phyloP scores from a whole-genome alignment of 257 asterid species.

The Solanum sparsipilum region DNA sequence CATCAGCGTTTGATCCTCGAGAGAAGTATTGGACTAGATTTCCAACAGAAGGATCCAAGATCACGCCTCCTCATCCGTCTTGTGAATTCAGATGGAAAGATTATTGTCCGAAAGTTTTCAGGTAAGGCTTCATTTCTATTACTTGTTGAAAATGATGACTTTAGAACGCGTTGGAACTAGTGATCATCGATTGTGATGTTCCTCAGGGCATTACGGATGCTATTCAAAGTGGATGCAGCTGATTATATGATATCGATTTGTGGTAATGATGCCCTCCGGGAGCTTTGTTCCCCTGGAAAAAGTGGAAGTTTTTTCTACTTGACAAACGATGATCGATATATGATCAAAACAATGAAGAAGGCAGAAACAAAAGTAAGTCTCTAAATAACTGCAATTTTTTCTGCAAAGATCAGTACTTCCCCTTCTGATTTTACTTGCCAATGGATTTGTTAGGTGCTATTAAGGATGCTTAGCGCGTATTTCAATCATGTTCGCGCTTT shows the following conservation, averaged over 20 bases:
- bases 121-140: not conserved
- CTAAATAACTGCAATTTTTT: not conserved
- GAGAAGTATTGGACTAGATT: slow-evolving; percentile 2
- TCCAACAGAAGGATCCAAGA: not conserved
- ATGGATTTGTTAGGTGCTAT: slow-evolving; percentile 35
- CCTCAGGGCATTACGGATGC: not conserved
- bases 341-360: not conserved
- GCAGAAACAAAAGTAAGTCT: not conserved
- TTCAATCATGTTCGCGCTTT: slow-evolving; percentile 48
- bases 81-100: slow-evolving; percentile 2
- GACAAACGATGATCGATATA: slow-evolving; percentile 1
- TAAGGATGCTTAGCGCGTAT: slow-evolving; percentile 58
- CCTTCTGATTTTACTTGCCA: not conserved
- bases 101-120: slow-evolving; percentile 1
- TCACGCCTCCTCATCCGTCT: not conserved
- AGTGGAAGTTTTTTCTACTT: slow-evolving; percentile 4
- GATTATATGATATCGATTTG: slow-evolving; percentile 2
- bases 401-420: not conserved
- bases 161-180: not conserved
- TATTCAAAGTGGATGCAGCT: slow-evolving; percentile 4
- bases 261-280: not conserved
- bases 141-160: not conserved
- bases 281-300: slow-evolving; percentile 2
- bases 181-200: not conserved
- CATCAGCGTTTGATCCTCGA: not conserved